phyloP scores from a whole-genome alignment of 106 monocot genomes.

The Platanthera guangdongensis region DNA sequence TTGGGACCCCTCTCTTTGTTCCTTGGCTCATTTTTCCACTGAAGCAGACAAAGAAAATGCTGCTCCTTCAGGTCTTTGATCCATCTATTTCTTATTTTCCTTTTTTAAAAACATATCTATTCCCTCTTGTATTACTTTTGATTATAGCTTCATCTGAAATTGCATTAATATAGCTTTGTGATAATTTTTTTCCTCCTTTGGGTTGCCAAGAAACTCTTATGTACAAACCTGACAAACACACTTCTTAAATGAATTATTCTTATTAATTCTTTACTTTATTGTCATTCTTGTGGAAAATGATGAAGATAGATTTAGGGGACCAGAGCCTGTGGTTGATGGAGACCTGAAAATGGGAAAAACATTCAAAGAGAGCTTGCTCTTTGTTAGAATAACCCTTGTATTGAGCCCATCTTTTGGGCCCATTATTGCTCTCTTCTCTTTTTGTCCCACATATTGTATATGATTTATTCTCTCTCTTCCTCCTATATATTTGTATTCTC shows the following conservation, averaged over 20 bases:
- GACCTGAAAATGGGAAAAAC: not conserved
- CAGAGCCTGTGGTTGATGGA: not conserved
- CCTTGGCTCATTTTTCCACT: conserved; percentile 1
- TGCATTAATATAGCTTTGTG: not conserved
- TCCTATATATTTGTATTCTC: too few relatives aligned
- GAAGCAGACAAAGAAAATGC: conserved; percentile 3
- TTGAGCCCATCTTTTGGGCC: too few relatives aligned
- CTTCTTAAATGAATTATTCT: not conserved
- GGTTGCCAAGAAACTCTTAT: not conserved
- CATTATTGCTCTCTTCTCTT: too few relatives aligned
- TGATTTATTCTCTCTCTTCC: too few relatives aligned
- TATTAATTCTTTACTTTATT: not conserved
- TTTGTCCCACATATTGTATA: too few relatives aligned
- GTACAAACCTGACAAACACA: not conserved
- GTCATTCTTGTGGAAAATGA: not conserved
- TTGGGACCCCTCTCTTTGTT: not conserved
- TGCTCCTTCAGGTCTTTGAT: conserved; percentile 1
- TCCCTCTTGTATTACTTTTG: not conserved
- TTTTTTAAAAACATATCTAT: not conserved
- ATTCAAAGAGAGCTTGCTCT: too few relatives aligned
- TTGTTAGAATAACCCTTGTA: too few relatives aligned
- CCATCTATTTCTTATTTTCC: not conserved
- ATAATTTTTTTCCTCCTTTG: not conserved
- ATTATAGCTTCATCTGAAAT: too few relatives aligned
- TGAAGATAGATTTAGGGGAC: not conserved